These are phyloP conservation scores for Xylaria scruposa DNA, from an alignment of 495 filamentous ascomycete genomes.

Conservation along the genomic window DNA sequence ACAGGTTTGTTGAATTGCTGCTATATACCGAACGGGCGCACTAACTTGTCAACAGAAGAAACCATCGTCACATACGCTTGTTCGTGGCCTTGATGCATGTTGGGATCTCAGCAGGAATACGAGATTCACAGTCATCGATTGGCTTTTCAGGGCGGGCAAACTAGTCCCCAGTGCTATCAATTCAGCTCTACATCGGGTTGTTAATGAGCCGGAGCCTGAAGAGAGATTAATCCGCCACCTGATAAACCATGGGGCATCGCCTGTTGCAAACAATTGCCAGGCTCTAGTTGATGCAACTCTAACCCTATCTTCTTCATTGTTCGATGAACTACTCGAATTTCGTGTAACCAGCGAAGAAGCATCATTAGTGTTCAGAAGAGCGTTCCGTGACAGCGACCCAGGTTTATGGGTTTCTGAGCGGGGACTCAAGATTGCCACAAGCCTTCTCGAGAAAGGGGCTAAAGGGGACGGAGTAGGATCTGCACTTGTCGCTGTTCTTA, in stretches of 20 bases:
- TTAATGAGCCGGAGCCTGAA: slow-evolving; percentile 54
- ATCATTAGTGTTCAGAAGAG: slow-evolving; percentile 47
- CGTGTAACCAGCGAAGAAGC: slow-evolving; percentile 46
- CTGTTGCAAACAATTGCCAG: slow-evolving; percentile 50
- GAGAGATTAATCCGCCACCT: slow-evolving; percentile 49
- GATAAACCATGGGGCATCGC: slow-evolving; percentile 49
- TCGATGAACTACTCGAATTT: slow-evolving; percentile 44
- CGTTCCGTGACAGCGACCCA: slow-evolving; percentile 42
- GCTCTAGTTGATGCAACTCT: slow-evolving; percentile 51
- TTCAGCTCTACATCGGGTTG: slow-evolving; percentile 47
- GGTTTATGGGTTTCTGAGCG: slow-evolving; percentile 47
- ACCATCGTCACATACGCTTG: slow-evolving; percentile 47
- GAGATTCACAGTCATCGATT: slow-evolving; percentile 50
- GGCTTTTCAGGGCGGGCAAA: slow-evolving; percentile 53
- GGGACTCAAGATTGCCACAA: slow-evolving; percentile 46
- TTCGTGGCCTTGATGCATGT: slow-evolving; percentile 52
- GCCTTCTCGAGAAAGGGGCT: slow-evolving; percentile 51
- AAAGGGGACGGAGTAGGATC: slow-evolving; percentile 47
- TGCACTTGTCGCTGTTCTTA: slow-evolving; percentile 46
- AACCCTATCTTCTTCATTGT: slow-evolving; percentile 41
- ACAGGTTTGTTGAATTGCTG: background rate
- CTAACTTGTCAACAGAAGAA: slow-evolving; percentile 37
- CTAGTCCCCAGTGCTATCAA: slow-evolving; percentile 48
- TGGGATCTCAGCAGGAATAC: slow-evolving; percentile 49
- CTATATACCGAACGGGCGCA: background rate